A percentile compares a stretch with the other conserved stretches of the same genome.
Evolutionary conservation across 345 rosid species (phyloP).

Genomic region (Gossypioides kirkii): DNA sequence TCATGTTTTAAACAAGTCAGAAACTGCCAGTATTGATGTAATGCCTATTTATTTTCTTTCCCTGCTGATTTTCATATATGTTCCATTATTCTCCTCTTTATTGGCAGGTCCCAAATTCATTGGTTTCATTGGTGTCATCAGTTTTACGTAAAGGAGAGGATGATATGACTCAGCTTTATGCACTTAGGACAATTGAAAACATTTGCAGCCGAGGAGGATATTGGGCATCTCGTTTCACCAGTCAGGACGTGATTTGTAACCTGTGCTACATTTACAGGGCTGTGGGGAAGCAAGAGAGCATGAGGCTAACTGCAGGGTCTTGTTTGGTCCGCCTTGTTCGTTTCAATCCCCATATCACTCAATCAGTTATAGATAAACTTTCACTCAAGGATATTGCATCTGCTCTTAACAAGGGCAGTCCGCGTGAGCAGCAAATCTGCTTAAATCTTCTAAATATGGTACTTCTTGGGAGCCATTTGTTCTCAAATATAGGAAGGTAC

Average conservation of each 20-base stretch:
- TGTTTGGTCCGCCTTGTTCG: slow-evolving; percentile 93
- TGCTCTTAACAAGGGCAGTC: slow-evolving; percentile 68
- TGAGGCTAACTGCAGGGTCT: slow-evolving; percentile 95
- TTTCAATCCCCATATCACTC: slow-evolving; percentile 76
- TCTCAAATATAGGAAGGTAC: slow-evolving; percentile 71
- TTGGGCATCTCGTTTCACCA: slow-evolving; percentile 84
- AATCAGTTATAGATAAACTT: slow-evolving; percentile 66
- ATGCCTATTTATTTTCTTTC: slow-evolving; percentile 3
- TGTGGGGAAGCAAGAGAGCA: slow-evolving; percentile 86
- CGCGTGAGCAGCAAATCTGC: slow-evolving; percentile 92
- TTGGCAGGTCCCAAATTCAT: slow-evolving; percentile 84
- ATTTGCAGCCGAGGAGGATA: slow-evolving; percentile 89
- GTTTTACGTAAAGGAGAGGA: slow-evolving; percentile 95
- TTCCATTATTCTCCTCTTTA: slow-evolving; percentile 11
- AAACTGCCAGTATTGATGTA: not conserved
- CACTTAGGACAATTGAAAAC: slow-evolving; percentile 91
- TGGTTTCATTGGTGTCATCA: slow-evolving; percentile 85
- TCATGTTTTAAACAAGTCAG: not conserved
- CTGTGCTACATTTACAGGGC: slow-evolving; percentile 86
- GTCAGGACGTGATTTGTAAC: slow-evolving; percentile 83
- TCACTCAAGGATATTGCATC: slow-evolving; percentile 76
- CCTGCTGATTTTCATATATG: not conserved
- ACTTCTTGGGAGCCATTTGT: slow-evolving; percentile 72
- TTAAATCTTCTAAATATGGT: slow-evolving; percentile 83
- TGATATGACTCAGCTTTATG: slow-evolving; percentile 89